Evolutionary conservation across 331 rosid genomes (phyloP), one percentile per base, ranked within the genome.

Genomic region (Erythrophleum ivorense): DNA sequence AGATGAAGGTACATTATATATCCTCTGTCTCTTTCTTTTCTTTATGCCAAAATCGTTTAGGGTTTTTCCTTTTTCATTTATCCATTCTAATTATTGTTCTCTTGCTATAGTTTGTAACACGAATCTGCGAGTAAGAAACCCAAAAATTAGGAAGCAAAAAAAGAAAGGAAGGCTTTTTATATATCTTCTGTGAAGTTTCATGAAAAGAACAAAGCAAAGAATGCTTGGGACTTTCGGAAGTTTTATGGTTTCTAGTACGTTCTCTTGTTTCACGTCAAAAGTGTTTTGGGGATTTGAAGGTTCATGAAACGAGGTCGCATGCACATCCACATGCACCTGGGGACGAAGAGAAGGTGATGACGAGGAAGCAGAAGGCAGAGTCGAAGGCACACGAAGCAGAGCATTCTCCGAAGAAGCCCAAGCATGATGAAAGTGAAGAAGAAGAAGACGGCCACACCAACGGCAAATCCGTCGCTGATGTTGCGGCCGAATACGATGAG

Each of bases 301-400:
- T 94, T 76, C 97, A 90, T 71, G 97, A 92, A 80, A 87, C 83
- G 13, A 85, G 94, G 87, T 89, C 91, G 9, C 98, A 92, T 81
- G 80, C 81, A 19, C 97, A 87, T 66, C 11, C 14, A 2, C 21
- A 34, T 63, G 75, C 85, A 41, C 75, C 85, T 64, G 85, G 79
- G 57, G 92, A 90, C 0, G 97, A 95, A 77, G 98, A 91, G 62
- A 88, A 87, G 82, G 87, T 85, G 80, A 81, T 91, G 82, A 88
- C 91, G 83, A 91, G 92, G 88, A 97, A 91, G 73, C 92, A 93
- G 88, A 95, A 91, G 80, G 97, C 92, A 19, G 94, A 93, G 85
- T 87, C 70, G 75, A 91, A 91, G 54, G 86, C 88, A 71, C 91
- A 88, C 2, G 98, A 93, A 57, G 89, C 78, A 14, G 95, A 82